Conservation (phyloP, 805 yeast genomes). For the Pichia insulana region DNA sequence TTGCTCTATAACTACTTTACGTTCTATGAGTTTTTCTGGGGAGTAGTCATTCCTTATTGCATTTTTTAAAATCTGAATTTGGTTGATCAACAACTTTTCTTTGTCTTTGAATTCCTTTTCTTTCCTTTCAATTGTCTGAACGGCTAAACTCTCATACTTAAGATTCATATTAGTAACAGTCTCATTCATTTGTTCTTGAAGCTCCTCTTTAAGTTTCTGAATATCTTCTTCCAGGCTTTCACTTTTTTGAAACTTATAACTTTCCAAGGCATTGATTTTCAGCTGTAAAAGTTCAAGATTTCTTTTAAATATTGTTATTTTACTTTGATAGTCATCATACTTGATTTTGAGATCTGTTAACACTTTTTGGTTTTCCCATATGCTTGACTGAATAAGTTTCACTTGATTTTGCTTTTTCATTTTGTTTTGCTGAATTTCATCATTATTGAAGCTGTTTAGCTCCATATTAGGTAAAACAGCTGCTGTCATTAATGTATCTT, state of each 20-base stretch:
- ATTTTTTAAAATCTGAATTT: conserved; percentile 12
- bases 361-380: background rate
- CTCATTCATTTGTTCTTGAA: conserved; percentile 22
- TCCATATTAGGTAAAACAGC: background rate
- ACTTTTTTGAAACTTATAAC: conserved; percentile 20
- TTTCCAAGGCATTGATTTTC: conserved; percentile 23
- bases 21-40: background rate
- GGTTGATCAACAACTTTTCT: conserved; percentile 18
- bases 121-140: conserved; percentile 29
- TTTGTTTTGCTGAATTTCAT: background rate
- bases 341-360: background rate
- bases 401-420: background rate
- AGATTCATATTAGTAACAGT: conserved; percentile 20
- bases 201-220: conserved; percentile 28
- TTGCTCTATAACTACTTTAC: background rate
- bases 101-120: conserved; percentile 25
- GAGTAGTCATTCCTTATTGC: conserved; percentile 4
- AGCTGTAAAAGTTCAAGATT: conserved; percentile 23
- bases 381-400: background rate
- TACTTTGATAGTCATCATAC: background rate
- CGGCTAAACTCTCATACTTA: conserved; percentile 24
- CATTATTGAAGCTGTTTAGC: background rate
- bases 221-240: conserved; percentile 27
- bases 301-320: conserved; percentile 12
- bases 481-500: background rate